These are phyloP conservation scores for Proliferodiscus dingleyae DNA, from an alignment of 2,329 filamentous ascomycete genomes.

Conservation along the genomic window DNA sequence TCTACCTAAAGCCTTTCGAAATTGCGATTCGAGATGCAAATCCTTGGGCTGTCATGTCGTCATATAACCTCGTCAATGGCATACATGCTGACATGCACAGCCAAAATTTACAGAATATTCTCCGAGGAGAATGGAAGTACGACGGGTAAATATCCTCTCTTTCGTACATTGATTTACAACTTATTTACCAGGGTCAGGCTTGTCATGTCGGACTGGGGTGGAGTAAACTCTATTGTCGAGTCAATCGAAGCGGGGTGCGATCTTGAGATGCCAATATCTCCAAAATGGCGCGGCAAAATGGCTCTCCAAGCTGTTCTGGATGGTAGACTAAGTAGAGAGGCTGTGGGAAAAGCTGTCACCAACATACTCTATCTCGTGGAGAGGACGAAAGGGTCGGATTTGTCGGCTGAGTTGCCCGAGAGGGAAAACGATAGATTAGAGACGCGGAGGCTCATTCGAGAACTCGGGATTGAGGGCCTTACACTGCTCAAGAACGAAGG, in stretches of 20 bases:
- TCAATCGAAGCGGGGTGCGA: slow-evolving; percentile 30
- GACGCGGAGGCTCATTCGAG: slow-evolving; percentile 41
- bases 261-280: slow-evolving; percentile 36
- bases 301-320: slow-evolving; percentile 3
- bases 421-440: slow-evolving; percentile 18
- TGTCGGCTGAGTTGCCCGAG: slow-evolving; percentile 7
- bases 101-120: slow-evolving; percentile 22
- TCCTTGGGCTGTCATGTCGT: slow-evolving; percentile 30
- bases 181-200: slow-evolving; percentile 27
- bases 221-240: slow-evolving; percentile 25
- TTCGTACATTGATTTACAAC: too few relatives aligned
- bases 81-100: slow-evolving; percentile 27
- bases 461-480: slow-evolving; percentile 53
- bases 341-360: slow-evolving; percentile 8
- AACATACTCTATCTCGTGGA: slow-evolving; percentile 11
- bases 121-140: slow-evolving; percentile 31
- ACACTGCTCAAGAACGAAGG: slow-evolving; percentile 58
- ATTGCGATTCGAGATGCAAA: slow-evolving; percentile 28
- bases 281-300: slow-evolving; percentile 25
- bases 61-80: slow-evolving; percentile 31
- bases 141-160: too few relatives aligned
- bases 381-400: slow-evolving; percentile 1
- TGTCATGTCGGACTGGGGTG: slow-evolving; percentile 32
- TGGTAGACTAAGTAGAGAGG: slow-evolving; percentile 3
- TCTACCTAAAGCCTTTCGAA: slow-evolving; percentile 30